Evolutionary conservation across 345 rosid species (phyloP).

Genomic region (Eucalyptus fibrosa): DNA sequence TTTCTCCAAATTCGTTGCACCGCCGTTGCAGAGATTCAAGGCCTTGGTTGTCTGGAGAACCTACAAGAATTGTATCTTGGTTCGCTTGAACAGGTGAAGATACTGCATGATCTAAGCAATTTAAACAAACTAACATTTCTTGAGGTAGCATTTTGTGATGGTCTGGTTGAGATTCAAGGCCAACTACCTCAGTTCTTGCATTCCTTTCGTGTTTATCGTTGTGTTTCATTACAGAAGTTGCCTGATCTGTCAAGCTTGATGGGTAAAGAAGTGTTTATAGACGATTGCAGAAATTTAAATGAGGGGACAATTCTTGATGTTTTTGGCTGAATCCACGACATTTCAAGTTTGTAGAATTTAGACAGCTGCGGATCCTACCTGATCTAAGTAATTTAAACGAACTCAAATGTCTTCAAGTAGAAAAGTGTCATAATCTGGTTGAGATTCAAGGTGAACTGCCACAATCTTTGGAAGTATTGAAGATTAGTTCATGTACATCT

Average conservation of each 20-base stretch:
- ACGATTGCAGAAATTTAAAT: not conserved
- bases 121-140: not conserved
- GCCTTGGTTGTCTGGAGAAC: not conserved
- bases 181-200: not conserved
- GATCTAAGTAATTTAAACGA: no score
- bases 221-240: not conserved
- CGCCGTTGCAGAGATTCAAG: not conserved
- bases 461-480: no score
- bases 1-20: rapidly evolving
- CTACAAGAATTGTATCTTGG: rapidly evolving
- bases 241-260: not conserved
- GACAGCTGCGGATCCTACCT: not conserved
- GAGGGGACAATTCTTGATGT: not conserved
- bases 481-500: rapidly evolving
- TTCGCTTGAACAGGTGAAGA: rapidly evolving
- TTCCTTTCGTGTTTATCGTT: rapidly evolving
- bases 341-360: not conserved
- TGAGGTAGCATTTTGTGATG: rapidly evolving
- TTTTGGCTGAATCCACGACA: not conserved
- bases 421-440: rapidly evolving
- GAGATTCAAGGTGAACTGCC: no score
- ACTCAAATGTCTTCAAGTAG: rapidly evolving
- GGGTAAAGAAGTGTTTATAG: rapidly evolving
- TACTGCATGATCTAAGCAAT: no score
- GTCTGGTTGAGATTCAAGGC: not conserved